Base-by-base conservation (phyloP, 2,329 filamentous ascomycete genomes). In the Ophiosphaerella narmari region DNA sequence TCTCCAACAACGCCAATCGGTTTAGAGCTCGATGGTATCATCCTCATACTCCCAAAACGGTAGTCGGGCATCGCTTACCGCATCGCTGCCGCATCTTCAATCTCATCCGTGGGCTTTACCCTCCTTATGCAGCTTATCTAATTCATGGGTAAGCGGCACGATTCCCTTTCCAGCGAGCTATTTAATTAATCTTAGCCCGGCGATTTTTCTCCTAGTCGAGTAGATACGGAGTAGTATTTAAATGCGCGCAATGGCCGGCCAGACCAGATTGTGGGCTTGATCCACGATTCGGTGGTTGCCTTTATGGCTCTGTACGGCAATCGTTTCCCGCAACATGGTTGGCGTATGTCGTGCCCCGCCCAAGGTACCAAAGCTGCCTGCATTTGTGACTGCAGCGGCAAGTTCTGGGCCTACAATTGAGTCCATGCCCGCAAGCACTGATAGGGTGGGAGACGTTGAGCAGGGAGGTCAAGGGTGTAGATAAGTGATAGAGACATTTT, bases 51-150 rank as follows among this genome's bases (percentile, higher is more conserved):
- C 32, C 12, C 16, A n/a, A 13, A 35, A 37, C 29, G 26, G 12
- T 21, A 8, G 14, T 14, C 1, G 11, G 11, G 6, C 26, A 4
- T 29, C 11, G 52, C 60, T 47, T 48, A 60, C 63, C 62, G 60
- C 43, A 68, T 29, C 12, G 48, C 60, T 12, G 60, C 58, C 18
- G 52, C 45, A 48, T 68, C 65, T 41, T 65, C 60, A 50, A 66
- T 66, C 41, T 66, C 63, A 9, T 68, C 65, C 12, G 65, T 68
- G 24, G 66, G 48, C 49, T 62, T 62, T 66, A 7, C 63, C 63
- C 35, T 61, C 63, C 45, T 56, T 60, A 33, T 65, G 56, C 36
- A 66, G 36, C 21, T 50, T 52, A 43, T 68, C 65, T 16, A 68
- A 33, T 38, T 68, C 62, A 35, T 60, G 50, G 26, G 46, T 47